Base-by-base conservation (phyloP, 176 grass and related monocot species). In the Bothriochloa decipiens region DNA sequence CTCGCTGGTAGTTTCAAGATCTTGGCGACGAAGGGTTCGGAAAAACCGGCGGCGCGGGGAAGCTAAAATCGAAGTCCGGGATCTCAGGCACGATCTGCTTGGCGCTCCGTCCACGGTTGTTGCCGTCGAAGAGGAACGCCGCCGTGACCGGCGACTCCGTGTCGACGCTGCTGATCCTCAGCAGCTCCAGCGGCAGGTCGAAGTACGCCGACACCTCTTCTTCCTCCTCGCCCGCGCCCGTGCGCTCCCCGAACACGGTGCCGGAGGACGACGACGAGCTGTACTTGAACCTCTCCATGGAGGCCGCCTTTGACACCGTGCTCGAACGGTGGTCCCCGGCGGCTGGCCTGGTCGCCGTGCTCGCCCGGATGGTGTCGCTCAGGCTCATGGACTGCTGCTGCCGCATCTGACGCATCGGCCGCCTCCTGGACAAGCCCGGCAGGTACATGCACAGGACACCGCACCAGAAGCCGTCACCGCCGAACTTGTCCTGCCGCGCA, bases 231-330 rank as follows among this genome's bases (percentile, higher is more conserved):
- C 20, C 72, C 1, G 69, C 73, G 84, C 2, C 57, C 9, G 57
- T 11, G 57, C 79, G 74, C 6, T 78, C 84, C 7, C 72, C 88
- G 61, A 80, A 62, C 68, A 50, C 77, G 35, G 73, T 32, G 77
- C 64, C 70, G 20, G 71, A 77, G 7, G 74, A 80, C 45, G 82
- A 80, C 45, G 82, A 84, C 13, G 87, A 90, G 52, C 75, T 87
- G 73, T 89, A 84, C 22, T 90, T 86, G 63, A 92, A 90, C 40
- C 88, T 86, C 88, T 95, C 93, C 66, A 92, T 89, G 60, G 93
- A 95, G 11, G 87, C 82, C 42, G 5, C 72, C 75, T 46, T 89
- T 20, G 90, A 94, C 86, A 66, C 72, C 55, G 17, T 76, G 72
- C 85, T 75, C 16, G 63, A 67, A 35, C 61, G 67, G 0, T 41